Conservation (phyloP, 1,139 yeast species). For the Yamadazyma friedrichii region DNA sequence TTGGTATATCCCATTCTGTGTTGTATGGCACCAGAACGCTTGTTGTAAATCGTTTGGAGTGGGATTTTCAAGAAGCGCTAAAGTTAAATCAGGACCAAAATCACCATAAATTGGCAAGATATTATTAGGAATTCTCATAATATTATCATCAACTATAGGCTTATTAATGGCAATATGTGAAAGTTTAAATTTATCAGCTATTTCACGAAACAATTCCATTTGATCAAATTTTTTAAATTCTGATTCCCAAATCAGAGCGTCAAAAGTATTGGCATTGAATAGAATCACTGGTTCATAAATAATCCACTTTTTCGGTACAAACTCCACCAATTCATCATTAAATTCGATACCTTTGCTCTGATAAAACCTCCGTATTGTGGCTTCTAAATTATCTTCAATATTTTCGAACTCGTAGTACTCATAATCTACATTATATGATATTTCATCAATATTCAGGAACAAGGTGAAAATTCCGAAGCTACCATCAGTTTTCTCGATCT, state of each 20-base stretch:
- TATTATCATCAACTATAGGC: conserved; percentile 56
- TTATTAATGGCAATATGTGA: conserved; percentile 73
- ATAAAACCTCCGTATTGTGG: conserved; percentile 1
- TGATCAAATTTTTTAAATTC: conserved; percentile 9
- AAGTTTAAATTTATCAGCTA: conserved; percentile 15
- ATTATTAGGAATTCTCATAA: conserved; percentile 62
- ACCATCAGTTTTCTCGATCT: conserved; percentile 19
- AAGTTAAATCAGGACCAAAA: conserved; percentile 49
- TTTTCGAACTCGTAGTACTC: conserved; percentile 1
- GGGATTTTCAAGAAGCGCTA: conserved; percentile 34
- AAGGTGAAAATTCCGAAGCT: conserved; percentile 16
- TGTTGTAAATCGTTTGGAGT: conserved; percentile 37
- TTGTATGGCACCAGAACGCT: conserved; percentile 71
- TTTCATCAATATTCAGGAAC: neutral
- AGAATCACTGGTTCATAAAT: conserved; percentile 69
- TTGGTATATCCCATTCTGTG: conserved; percentile 76
- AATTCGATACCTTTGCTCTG: neutral
- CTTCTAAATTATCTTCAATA: neutral
- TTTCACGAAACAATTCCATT: conserved; percentile 27
- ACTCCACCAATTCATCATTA: neutral
- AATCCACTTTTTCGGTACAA: conserved; percentile 54
- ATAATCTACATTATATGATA: conserved; percentile 1
- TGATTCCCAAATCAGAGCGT: conserved; percentile 31
- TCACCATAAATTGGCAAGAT: conserved; percentile 62
- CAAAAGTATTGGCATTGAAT: conserved; percentile 46